Evolutionary conservation across 371 early-diverging fungal genomes (phyloP), one percentile per base, ranked within the genome.

Genomic region (Choanephora cucurbitarum): DNA sequence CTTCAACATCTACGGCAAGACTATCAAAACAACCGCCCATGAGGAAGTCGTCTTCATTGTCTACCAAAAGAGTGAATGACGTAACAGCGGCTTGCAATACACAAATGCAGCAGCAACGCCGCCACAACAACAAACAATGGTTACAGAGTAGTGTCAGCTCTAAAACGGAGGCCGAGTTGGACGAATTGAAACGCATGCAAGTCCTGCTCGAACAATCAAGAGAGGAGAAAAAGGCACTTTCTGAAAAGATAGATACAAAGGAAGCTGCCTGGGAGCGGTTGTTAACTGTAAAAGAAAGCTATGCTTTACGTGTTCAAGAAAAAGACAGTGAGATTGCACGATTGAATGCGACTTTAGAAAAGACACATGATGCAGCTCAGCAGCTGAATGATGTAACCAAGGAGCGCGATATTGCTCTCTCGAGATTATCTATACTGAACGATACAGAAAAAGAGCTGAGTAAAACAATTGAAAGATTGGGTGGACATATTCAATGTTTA

Each of bases 231-330:
- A 59, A 53, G 19, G 58, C 41, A 18, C 58, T 73, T 31, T 46
- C 48, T 10, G 56, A 67, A 31, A 57, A 73, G 43, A 59, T 73
- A 58, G 57, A 62, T 21, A 58, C 61, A 23, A 66, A 70, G 37
- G 73, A 73, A 24, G 70, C 62, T 15, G 75, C 72, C 15, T 75
- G 69, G 69, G 70, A 69, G 21, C 64, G 69, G 0, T 49, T 72
- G 2, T 59, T 75, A 0, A 69, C 72, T 10, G 62, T 61, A 34
- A 75, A 76, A 46, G 73, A 72, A 53, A 76, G 76, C 24, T 70
- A 72, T 52, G 71, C 70, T 1, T 40, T 72, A 2, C 68, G 60
- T 22, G 70, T 72, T 2, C 52, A 76, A 55, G 76, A 76, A 31
- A 57, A 64, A 31, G 57, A 62, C 9, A 49, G 49, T 2, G 69